Evolutionary conservation across 2,329 filamentous ascomycete genomes (phyloP), one percentile per base, ranked within the genome.

Genomic region (Colletotrichum gigasporum): DNA sequence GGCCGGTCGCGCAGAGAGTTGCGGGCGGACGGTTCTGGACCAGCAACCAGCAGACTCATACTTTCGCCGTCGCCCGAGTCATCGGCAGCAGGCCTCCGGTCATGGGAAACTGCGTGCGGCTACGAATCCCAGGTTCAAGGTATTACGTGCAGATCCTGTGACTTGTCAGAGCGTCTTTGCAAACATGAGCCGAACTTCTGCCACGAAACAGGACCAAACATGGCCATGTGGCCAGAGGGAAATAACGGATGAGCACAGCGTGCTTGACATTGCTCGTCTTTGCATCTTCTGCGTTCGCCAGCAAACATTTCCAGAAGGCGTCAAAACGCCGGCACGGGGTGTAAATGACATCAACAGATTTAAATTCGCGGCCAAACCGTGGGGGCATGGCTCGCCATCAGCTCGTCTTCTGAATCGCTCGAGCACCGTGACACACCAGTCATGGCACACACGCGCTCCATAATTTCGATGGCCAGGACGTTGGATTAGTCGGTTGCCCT

Each of bases 131-230:
- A 30, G 20, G 34, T 42, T 44, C 20, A 35, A 42, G 34, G 44
- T 51, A 59, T 59, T 63, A 41, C 60, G 30, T 52, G 54, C 45
- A 57, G 44, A 50, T 56, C 20, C 44, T 45, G 54, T 50, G 37
- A 59, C 45, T 32, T 28, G 45, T 59, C 60, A 59, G 32, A 52
- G 60, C 44, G 45, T 24, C 3, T 48, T 24, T 53, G n/a, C 24
- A 60, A 48, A 52, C 26, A 47, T 60, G 35, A 58, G 47, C 54
- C 24, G 39, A 64, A 48, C 47, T 39, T 53, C 39, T 48, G 34
- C 20, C 55, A 60, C 39, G 47, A 53, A 64, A 64, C 47, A 47
- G 12, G 41, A 53, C 47, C 26, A 60, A 60, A 39, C 26, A 42
- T 39, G 20, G 24, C 32, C 47, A 53, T 60, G 41, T 42, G 47